Evolutionary conservation across 78 protist species (phyloP), one percentile per base, ranked within the genome.

Genomic region (Tieghemostelium lacteum): DNA sequence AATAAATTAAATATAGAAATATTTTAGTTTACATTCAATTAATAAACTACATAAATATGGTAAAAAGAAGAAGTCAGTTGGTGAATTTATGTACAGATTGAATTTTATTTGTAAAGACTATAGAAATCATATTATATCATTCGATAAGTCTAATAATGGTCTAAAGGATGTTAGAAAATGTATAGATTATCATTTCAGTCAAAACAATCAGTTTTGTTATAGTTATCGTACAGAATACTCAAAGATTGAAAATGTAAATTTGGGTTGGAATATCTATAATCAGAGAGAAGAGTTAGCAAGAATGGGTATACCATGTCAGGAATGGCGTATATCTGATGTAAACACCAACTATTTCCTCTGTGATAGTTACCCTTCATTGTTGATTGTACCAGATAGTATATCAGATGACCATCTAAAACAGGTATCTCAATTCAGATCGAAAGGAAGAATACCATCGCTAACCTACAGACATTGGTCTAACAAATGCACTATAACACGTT

Each of bases 401-500:
- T 39, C 93, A 0, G 95, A 94, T 28, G 92, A 75, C 14, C 88
- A 78, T 2, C 20, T 94, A 16, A 61, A 61, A 58, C 24, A 55
- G 12, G 88, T 65, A 39, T 88, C 96, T 17, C 24, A 54, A 29
- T 94, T 88, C 49, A 75, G 97, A 24, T 60, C 89, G 20, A 92
- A 94, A 55, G 96, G 95, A 22, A 93, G 97, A 45, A 65, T 94
- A 52, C 97, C 97, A 17, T 94, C 75, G 14, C 85, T 95, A 3
- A 71, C 96, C 33, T 95, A 83, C 39, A 31, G 85, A 4, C 92
- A 91, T 67, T 75, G 86, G 87, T 29, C 62, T 42, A 93, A 87
- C 45, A 76, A 86, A 66, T 71, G 94, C 4, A 50, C 95, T 16
- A 62, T 95, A 17, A 86, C 95, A 42, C 85, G 97, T 58, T 85